phyloP scores from a whole-genome alignment of 2,329 filamentous ascomycete species.

The Helotiales sp. region DNA sequence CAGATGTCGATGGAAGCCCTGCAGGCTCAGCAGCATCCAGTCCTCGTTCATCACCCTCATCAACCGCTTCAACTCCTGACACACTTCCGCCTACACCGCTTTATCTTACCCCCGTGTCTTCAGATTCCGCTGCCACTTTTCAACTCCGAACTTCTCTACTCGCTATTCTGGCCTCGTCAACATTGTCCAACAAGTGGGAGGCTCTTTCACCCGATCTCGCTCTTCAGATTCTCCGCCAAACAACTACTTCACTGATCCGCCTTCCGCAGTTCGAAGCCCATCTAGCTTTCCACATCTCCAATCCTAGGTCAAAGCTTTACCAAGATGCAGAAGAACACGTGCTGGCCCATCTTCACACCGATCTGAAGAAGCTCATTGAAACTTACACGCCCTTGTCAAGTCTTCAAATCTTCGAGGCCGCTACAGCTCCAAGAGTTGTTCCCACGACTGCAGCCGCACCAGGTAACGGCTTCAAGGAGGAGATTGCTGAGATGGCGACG shows the following conservation, averaged over 20 bases:
- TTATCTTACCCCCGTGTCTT: conserved; percentile 34
- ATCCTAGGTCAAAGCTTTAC: conserved; percentile 37
- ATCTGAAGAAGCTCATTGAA: conserved; percentile 40
- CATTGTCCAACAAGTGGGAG: conserved; percentile 39
- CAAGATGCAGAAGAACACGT: conserved; percentile 40
- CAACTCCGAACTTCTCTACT: conserved; percentile 39
- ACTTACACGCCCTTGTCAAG: conserved; percentile 40
- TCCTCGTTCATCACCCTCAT: conserved; percentile 40
- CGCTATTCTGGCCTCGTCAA: conserved; percentile 40
- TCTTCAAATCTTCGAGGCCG: conserved; percentile 43
- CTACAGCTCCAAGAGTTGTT: conserved; percentile 36
- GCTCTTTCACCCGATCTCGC: conserved; percentile 37
- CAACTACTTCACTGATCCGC: conserved; percentile 37
- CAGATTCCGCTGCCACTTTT: conserved; percentile 30
- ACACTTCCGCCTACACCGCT: conserved; percentile 37
- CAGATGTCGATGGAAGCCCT: conserved; percentile 35
- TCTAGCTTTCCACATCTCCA: conserved; percentile 41
- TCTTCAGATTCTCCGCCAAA: conserved; percentile 43
- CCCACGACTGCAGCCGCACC: conserved; percentile 12
- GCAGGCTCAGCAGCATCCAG: conserved; percentile 34
- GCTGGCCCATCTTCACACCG: conserved; percentile 36
- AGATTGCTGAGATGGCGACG: conserved; percentile 70
- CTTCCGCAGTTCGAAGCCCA: conserved; percentile 41
- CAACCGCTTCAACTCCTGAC: conserved; percentile 38
- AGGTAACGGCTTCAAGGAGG: conserved; percentile 31